phyloP scores from a whole-genome alignment of 2,329 filamentous ascomycete species.

The Aureobasidium sp. region DNA sequence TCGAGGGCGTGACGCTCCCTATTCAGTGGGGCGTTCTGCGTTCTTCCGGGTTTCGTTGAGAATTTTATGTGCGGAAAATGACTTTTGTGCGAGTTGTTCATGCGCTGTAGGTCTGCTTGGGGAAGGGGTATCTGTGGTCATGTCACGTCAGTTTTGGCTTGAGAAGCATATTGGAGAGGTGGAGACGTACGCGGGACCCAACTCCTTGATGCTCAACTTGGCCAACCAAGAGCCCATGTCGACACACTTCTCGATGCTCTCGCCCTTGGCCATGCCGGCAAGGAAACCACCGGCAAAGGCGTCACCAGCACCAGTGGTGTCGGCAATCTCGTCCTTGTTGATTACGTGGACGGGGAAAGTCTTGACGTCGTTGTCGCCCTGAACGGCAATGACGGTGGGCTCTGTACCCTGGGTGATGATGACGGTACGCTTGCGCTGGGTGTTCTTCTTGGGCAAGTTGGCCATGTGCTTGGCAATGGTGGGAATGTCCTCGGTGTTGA shows the following conservation, averaged over 20 bases:
- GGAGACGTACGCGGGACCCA: slow-evolving; percentile 81
- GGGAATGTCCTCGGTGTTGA: slow-evolving; percentile 66
- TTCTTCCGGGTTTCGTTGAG: slow-evolving; percentile 2
- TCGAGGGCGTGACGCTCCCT: neutral
- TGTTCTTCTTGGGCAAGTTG: slow-evolving; percentile 86
- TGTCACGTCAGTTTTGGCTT: slow-evolving; percentile 22
- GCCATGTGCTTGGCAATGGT: slow-evolving; percentile 81
- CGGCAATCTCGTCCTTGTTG: slow-evolving; percentile 68
- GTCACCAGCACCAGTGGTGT: slow-evolving; percentile 93
- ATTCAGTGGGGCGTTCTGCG: neutral
- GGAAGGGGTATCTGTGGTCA: slow-evolving; percentile 27
- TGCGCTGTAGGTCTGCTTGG: slow-evolving; percentile 29
- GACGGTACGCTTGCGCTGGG: slow-evolving; percentile 70
- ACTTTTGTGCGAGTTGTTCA: neutral
- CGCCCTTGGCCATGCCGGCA: slow-evolving; percentile 79
- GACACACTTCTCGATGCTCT: slow-evolving; percentile 67
- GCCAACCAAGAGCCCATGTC: slow-evolving; percentile 97
- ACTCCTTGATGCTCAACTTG: slow-evolving; percentile 84
- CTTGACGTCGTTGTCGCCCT: slow-evolving; percentile 54
- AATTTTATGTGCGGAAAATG: neutral
- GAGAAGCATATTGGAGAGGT: slow-evolving; percentile 25
- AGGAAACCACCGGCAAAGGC: slow-evolving; percentile 93
- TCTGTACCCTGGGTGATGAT: slow-evolving; percentile 94
- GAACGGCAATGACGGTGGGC: slow-evolving; percentile 72
- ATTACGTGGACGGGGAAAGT: slow-evolving; percentile 78